These are phyloP conservation scores for Gymnopilus dilepis DNA, from an alignment of 768 basidiomycete genomes.

Conservation along the genomic window DNA sequence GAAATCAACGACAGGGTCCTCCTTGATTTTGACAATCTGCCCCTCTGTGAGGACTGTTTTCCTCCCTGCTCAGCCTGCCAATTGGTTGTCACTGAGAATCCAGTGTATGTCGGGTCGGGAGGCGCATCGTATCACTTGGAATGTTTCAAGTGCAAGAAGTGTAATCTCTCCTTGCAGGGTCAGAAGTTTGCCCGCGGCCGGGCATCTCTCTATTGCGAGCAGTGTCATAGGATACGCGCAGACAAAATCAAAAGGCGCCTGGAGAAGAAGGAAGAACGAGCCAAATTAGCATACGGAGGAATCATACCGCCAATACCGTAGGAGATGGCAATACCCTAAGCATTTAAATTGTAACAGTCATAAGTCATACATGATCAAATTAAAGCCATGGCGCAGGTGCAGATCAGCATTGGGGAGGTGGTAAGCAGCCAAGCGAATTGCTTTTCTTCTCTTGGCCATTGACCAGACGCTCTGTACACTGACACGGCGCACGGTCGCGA, in stretches of 20 bases:
- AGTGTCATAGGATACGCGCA: constrained; percentile 15
- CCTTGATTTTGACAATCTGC: constrained; percentile 22
- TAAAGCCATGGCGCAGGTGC: no score
- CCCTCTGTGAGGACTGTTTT: constrained; percentile 23
- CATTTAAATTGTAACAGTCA: no score
- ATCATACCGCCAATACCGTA: background rate
- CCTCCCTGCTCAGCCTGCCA: constrained; percentile 20
- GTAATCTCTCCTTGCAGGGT: constrained; percentile 15
- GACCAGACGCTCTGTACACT: no score
- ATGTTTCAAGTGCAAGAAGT: constrained; percentile 25
- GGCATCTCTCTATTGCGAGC: constrained; percentile 20
- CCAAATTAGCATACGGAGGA: constrained; percentile 13
- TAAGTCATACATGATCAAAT: no score
- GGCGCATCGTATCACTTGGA: constrained; percentile 17
- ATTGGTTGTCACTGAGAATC: constrained; percentile 12
- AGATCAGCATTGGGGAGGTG: background rate
- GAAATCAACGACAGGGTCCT: constrained; percentile 19
- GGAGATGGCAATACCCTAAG: background rate
- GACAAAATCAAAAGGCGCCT: constrained; percentile 18
- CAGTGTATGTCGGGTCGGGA: constrained; percentile 9
- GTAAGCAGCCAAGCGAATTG: no score
- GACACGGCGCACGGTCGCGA: no score
- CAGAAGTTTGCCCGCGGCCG: constrained; percentile 18
- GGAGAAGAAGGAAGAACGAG: constrained; percentile 12
- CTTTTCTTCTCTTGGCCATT: no score